Evolutionary conservation across 1,139 yeast genomes (phyloP), one percentile per base, ranked within the genome.

Genomic region (Geotrichum restrictum): DNA sequence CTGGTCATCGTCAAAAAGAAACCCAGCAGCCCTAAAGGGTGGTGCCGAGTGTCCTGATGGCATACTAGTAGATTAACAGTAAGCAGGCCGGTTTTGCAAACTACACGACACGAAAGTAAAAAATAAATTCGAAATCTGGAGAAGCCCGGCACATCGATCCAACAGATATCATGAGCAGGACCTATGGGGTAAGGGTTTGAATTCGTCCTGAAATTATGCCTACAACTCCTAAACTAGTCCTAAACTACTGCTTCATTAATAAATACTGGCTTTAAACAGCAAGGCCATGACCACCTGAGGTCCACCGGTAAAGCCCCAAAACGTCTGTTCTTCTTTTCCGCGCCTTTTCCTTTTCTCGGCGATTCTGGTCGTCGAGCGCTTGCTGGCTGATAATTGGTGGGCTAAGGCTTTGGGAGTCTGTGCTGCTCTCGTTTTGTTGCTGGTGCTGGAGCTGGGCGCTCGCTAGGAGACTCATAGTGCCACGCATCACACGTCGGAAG

Each of bases 241-340:
- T 29, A 31, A 32, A 18, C 13, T 8, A 32, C 14, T 24, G 33
- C 29, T 8, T 19, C 14, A 38, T 13, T 38, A n/a, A 22, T 19
- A 24, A 24, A 22, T 24, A n/a, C 7, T 31, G 24, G 36, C 11
- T n/a, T 37, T 53, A 62, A 10, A 63, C 67, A 18, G 67, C 69
- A 18, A 65, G 54, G 3, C 69, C 69, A 41, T 60, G 63, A n/a
- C 69, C 67, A 2, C 68, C 69, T 1, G 63, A 56, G 31, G 56
- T 48, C 69, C 69, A 65, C 40, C 68, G 47, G 55, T 65, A 65
- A 37, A 65, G 49, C 24, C 64, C 61, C 50, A 65, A 51, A 7
- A 64, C 59, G 42, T 65, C 69, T 41, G 62, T 59, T 19, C 68
- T 56, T 32, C 66, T 53, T 21, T 53, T 56, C 45, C 62, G 59